Evolutionary conservation across 148 eudicot species (phyloP).

Genomic region (Amaranthus palmeri): DNA sequence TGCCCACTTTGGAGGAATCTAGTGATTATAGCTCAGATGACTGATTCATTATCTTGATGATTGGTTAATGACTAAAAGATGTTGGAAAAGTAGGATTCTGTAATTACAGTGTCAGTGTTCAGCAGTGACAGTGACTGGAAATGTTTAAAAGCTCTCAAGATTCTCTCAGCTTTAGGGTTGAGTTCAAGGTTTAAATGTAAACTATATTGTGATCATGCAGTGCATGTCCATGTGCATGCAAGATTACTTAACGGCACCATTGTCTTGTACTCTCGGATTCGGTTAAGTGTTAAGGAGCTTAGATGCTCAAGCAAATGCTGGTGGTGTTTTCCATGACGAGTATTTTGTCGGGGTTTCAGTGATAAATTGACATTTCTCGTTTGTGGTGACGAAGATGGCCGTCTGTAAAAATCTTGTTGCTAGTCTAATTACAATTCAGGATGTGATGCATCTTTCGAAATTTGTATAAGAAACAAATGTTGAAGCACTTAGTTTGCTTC

Average conservation of each 20-base stretch:
- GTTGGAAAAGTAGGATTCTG: conserved; percentile 1
- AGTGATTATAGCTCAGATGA: conserved; percentile 89
- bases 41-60: conserved; percentile 16
- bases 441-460: neutral
- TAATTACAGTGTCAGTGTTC: neutral
- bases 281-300: no score
- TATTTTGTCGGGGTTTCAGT: neutral
- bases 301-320: no score
- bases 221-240: no score
- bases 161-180: no score
- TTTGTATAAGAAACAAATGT: neutral
- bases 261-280: neutral
- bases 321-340: no score
- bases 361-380: neutral
- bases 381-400: neutral
- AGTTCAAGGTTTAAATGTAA: no score
- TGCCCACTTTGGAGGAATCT: conserved; percentile 61
- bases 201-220: no score
- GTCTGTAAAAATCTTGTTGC: neutral
- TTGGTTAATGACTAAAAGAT: neutral
- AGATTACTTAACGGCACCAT: neutral
- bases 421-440: neutral
- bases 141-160: no score
- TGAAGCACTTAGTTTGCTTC: neutral
- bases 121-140: neutral